Percentiles rank a stretch among this genome's conserved stretches.
Evolutionary conservation across 768 basidiomycete genomes (phyloP).

Genomic region (Mycena chlorophos): DNA sequence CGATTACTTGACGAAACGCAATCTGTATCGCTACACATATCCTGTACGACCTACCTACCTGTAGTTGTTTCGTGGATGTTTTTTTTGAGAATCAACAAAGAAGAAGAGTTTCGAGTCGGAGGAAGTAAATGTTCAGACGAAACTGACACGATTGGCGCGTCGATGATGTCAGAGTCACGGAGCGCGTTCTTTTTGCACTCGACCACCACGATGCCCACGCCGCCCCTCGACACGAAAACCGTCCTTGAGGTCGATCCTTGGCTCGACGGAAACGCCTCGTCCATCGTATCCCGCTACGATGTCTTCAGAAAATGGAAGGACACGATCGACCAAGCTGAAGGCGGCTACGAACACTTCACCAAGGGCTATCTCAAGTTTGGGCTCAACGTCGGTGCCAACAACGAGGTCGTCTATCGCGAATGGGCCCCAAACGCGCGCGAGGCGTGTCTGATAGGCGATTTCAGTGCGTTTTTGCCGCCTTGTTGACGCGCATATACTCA

Average conservation of each 20-base stretch:
- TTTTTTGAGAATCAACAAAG: too few species aligned
- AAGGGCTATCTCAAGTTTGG: slow-evolving; percentile 81
- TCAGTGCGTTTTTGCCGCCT: slow-evolving; percentile 65
- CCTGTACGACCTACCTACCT: too few species aligned
- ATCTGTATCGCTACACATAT: too few species aligned
- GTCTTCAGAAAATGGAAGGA: slow-evolving; percentile 75
- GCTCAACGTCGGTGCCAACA: slow-evolving; percentile 66
- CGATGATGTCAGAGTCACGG: too few species aligned
- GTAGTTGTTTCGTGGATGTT: too few species aligned
- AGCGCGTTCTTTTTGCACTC: slow-evolving; percentile 14
- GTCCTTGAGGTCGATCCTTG: slow-evolving; percentile 69
- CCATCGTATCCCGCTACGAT: slow-evolving; percentile 69
- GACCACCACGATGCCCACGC: slow-evolving; percentile 41
- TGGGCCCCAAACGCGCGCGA: slow-evolving; percentile 92
- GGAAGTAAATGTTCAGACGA: too few species aligned
- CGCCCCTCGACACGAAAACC: slow-evolving; percentile 53
- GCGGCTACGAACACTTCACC: slow-evolving; percentile 79
- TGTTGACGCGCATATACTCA: background rate
- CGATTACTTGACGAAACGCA: too few species aligned
- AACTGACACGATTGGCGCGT: too few species aligned
- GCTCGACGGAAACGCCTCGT: slow-evolving; percentile 70
- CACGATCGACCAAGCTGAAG: slow-evolving; percentile 73
- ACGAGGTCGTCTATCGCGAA: slow-evolving; percentile 82
- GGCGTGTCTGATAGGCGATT: slow-evolving; percentile 90
- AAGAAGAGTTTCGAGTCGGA: too few species aligned